phyloP scores from a whole-genome alignment of 768 basidiomycete species.

The Xerocomus potaroensis region DNA sequence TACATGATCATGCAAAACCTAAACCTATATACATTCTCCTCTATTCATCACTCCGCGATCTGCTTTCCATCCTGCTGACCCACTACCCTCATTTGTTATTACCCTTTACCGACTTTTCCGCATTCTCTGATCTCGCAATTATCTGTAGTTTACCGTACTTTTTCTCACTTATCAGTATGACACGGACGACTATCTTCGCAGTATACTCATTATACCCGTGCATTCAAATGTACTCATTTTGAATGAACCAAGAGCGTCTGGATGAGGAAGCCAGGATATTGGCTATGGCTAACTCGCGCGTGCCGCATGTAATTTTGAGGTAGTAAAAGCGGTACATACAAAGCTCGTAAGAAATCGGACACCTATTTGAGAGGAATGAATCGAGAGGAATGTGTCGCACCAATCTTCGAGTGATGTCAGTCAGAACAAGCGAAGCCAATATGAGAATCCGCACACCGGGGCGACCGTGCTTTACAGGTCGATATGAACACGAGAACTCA shows the following conservation, averaged over 20 bases:
- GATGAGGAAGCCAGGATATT: constrained; percentile 4
- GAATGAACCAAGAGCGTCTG: constrained; percentile 24
- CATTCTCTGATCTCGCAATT: constrained; percentile 42
- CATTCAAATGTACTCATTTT: constrained; percentile 40
- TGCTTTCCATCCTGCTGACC: constrained; percentile 27
- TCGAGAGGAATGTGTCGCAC: constrained; percentile 87
- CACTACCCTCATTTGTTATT: constrained; percentile 23
- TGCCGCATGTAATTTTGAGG: constrained; percentile 38
- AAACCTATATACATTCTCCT: background rate
- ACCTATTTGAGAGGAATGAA: constrained; percentile 97
- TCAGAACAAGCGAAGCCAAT: constrained; percentile 1
- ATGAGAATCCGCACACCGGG: constrained; percentile 76
- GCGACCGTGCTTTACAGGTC: constrained; percentile 99
- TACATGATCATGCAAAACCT: constrained; percentile 36
- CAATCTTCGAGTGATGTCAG: constrained; percentile 50
- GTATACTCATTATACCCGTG: constrained; percentile 57
- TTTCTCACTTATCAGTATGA: constrained; percentile 44
- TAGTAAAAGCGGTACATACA: constrained; percentile 16
- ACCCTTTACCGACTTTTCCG: constrained; percentile 21
- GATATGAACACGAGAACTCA: constrained; percentile 96
- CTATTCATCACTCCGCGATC: constrained; percentile 17
- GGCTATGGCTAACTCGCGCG: constrained; percentile 21
- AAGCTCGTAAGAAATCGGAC: constrained; percentile 23
- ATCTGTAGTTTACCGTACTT: constrained; percentile 59
- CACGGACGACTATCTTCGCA: constrained; percentile 60